These are phyloP conservation scores for Camellia granthamiana DNA, from an alignment of 148 eudicot genomes.

Conservation along the genomic window DNA sequence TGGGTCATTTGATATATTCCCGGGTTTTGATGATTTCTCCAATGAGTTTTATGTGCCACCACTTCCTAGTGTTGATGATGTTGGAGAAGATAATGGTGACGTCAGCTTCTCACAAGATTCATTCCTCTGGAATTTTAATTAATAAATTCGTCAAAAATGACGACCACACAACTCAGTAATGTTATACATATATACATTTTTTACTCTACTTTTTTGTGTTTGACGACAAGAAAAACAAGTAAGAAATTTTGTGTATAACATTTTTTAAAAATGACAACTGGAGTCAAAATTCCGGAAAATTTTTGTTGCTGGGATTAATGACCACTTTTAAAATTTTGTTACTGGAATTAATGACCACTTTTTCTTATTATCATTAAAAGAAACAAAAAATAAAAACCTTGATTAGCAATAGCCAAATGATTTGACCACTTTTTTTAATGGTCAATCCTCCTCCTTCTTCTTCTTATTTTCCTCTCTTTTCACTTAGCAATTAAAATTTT, in stretches of 20 bases:
- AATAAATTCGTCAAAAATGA: no score
- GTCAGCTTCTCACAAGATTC: slow-evolving; percentile 25
- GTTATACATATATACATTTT: no score
- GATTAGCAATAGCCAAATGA: no score
- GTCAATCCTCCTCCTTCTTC: no score
- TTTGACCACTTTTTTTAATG: no score
- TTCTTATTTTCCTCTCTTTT: no score
- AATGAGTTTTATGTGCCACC: slow-evolving; percentile 29
- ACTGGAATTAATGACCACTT: no score
- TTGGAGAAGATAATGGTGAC: slow-evolving; percentile 35
- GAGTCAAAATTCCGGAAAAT: slow-evolving; percentile 16
- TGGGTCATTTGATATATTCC: slow-evolving; percentile 39
- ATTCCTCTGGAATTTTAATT: slow-evolving; percentile 51
- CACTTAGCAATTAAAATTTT: no score
- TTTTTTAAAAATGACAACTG: neutral
- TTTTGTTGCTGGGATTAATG: slow-evolving; percentile 17
- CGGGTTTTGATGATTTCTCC: slow-evolving; percentile 51
- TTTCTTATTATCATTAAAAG: neutral
- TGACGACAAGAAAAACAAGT: no score
- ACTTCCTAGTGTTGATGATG: slow-evolving; percentile 23
- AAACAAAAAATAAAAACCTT: no score
- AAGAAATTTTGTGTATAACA: no score
- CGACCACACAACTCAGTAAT: neutral
- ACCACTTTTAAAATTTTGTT: neutral
- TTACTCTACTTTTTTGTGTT: no score